phyloP scores from a whole-genome alignment of 331 rosid species.

The Erythrophleum ivorense region DNA sequence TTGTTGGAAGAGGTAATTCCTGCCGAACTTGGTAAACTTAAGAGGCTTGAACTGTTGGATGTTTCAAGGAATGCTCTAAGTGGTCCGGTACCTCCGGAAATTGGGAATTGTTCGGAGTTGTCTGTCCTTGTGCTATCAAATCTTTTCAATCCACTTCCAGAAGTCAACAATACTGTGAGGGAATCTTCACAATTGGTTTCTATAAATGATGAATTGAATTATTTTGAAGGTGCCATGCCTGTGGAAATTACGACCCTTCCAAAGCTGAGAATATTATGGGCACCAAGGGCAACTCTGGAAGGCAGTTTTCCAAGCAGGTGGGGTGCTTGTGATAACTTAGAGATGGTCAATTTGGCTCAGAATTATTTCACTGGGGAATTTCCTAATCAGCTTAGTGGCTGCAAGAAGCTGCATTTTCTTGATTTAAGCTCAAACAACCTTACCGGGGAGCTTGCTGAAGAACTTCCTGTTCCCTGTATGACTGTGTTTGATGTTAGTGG shows the following conservation, averaged over 20 bases:
- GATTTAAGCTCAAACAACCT: conserved; percentile 75
- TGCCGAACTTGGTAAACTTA: conserved; percentile 65
- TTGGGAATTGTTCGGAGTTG: conserved; percentile 72
- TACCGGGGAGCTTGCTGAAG: conserved; percentile 60
- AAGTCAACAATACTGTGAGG: conserved; percentile 40
- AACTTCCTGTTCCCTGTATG: conserved; percentile 77
- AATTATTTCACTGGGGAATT: conserved; percentile 70
- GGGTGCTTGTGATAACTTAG: conserved; percentile 72
- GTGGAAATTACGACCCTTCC: conserved; percentile 66
- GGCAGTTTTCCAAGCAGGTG: conserved; percentile 61
- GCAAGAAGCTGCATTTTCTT: conserved; percentile 73
- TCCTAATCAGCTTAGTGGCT: conserved; percentile 54
- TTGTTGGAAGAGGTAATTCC: conserved; percentile 76
- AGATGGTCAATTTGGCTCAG: conserved; percentile 81
- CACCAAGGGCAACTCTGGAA: conserved; percentile 74
- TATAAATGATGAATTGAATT: conserved; percentile 65
- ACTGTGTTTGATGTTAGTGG: conserved; percentile 78
- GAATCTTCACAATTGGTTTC: conserved; percentile 40
- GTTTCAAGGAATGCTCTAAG: conserved; percentile 85
- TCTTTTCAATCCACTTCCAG: conserved; percentile 55
- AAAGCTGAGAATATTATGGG: conserved; percentile 81
- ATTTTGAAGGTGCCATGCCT: conserved; percentile 78
- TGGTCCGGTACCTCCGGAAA: conserved; percentile 64
- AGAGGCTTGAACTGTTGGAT: conserved; percentile 71
- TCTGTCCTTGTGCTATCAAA: conserved; percentile 82